Evolutionary conservation across 2,329 filamentous ascomycete species (phyloP).

Genomic region (Cercospora citrullina): DNA sequence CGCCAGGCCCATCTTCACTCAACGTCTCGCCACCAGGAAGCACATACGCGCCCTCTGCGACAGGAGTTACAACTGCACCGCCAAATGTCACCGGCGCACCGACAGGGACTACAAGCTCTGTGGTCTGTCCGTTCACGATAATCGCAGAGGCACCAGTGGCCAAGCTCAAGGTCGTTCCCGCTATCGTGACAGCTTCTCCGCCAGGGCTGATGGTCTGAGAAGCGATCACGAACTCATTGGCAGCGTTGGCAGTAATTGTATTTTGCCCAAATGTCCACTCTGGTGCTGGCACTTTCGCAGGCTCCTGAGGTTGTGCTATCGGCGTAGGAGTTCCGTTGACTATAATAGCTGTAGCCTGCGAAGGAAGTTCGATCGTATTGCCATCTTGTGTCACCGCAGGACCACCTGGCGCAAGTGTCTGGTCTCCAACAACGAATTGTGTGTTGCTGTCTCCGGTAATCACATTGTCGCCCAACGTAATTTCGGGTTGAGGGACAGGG

Average conservation of each 20-base stretch:
- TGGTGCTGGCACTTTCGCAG: conserved; percentile 2
- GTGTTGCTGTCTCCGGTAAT: conserved; percentile 21
- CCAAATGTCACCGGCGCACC: conserved; percentile 9
- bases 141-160: neutral
- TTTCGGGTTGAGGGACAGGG: neutral
- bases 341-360: conserved; percentile 34
- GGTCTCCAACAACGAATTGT: conserved; percentile 6
- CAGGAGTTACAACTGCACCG: conserved; percentile 8
- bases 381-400: conserved; percentile 11
- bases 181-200: conserved; percentile 3
- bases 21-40: conserved; percentile 16
- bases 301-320: conserved; percentile 1
- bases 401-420: conserved; percentile 5
- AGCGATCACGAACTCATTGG: conserved; percentile 16
- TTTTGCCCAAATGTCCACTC: conserved; percentile 15
- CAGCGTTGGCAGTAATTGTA: conserved; percentile 21
- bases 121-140: conserved; percentile 8
- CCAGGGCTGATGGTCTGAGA: conserved; percentile 17
- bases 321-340: conserved; percentile 15
- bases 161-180: conserved; percentile 4
- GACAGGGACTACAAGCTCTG: conserved; percentile 6
- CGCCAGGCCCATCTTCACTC: conserved; percentile 18
- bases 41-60: conserved; percentile 10
- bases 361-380: conserved; percentile 19
- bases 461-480: conserved; percentile 10